Conservation (phyloP, 768 basidiomycete genomes). For the Boletus sensibilis region DNA sequence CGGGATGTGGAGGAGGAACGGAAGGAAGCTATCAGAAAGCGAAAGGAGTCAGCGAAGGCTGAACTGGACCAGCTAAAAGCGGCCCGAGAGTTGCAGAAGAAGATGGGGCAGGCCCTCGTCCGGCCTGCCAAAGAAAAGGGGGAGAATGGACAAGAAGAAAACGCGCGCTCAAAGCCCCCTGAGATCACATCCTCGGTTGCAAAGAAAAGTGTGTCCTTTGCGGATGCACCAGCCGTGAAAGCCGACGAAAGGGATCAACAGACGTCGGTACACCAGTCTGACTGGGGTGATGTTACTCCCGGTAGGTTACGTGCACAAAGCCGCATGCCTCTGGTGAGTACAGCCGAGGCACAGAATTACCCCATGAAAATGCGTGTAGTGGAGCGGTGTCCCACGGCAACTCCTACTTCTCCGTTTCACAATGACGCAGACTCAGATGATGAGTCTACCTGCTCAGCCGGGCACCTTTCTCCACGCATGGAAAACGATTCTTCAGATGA, state of each 20-base stretch:
- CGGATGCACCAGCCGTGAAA: conserved; percentile 36
- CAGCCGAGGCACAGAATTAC: conserved; percentile 32
- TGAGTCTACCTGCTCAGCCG: conserved; percentile 49
- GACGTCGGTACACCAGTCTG: conserved; percentile 16
- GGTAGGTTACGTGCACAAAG: conserved; percentile 45
- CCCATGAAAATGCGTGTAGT: conserved; percentile 72
- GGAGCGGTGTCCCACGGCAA: conserved; percentile 51
- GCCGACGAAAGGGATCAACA: conserved; percentile 15
- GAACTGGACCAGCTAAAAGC: conserved; percentile 41
- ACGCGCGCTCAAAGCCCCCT: conserved; percentile 27
- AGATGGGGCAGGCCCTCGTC: conserved; percentile 72
- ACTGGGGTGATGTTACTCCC: conserved; percentile 57
- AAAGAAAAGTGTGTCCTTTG: conserved; percentile 69
- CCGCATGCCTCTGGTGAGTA: conserved; percentile 36
- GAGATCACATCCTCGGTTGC: conserved; percentile 32
- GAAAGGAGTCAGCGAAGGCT: conserved; percentile 46
- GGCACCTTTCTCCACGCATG: conserved; percentile 33
- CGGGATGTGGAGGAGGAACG: conserved; percentile 41
- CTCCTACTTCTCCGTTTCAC: conserved; percentile 9
- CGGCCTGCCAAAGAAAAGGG: conserved; percentile 39
- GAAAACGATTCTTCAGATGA: conserved; percentile 27
- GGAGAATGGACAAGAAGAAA: conserved; percentile 31
- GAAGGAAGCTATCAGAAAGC: conserved; percentile 49
- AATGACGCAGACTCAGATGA: conserved; percentile 61
- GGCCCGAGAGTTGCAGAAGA: conserved; percentile 61